Evolutionary conservation across 306 rosid genomes (phyloP).

Genomic region (Comarum palustre): DNA sequence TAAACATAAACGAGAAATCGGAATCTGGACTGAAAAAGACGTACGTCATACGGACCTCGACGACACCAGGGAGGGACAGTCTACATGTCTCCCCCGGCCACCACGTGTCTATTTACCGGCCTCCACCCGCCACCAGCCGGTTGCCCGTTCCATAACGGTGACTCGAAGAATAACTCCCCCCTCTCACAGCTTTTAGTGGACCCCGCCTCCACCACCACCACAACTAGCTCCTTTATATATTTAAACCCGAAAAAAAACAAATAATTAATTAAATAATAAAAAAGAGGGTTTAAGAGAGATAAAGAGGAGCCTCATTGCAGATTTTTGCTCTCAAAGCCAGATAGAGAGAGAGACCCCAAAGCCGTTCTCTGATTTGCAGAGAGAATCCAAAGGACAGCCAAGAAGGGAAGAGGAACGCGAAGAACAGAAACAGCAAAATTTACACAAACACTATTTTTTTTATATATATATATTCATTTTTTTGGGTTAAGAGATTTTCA

Average conservation of each 20-base stretch:
- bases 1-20: conserved; percentile 14
- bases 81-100: conserved; percentile 23
- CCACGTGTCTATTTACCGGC: conserved; percentile 36
- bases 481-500: neutral
- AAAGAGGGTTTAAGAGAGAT: conserved; percentile 13
- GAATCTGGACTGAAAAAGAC: conserved; percentile 24
- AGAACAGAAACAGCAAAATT: conserved; percentile 30
- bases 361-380: conserved; percentile 62
- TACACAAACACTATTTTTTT: neutral
- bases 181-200: conserved; percentile 22
- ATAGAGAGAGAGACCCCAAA: conserved; percentile 13
- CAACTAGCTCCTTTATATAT: neutral
- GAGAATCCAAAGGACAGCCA: conserved; percentile 46
- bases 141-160: conserved; percentile 39
- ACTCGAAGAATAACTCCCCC: conserved; percentile 1
- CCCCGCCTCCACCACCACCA: conserved; percentile 32
- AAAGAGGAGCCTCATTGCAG: conserved; percentile 33
- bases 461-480: too few relatives aligned
- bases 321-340: conserved; percentile 51
- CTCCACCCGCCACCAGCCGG: conserved; percentile 33
- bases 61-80: conserved; percentile 7
- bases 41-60: conserved; percentile 26
- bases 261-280: neutral
- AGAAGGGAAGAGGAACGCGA: conserved; percentile 18
- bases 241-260: neutral